Percentiles rank a stretch among this genome's conserved stretches.
Evolutionary conservation across 169 alveolate species (phyloP).

Genomic region (Cryptosporidium tyzzeri): DNA sequence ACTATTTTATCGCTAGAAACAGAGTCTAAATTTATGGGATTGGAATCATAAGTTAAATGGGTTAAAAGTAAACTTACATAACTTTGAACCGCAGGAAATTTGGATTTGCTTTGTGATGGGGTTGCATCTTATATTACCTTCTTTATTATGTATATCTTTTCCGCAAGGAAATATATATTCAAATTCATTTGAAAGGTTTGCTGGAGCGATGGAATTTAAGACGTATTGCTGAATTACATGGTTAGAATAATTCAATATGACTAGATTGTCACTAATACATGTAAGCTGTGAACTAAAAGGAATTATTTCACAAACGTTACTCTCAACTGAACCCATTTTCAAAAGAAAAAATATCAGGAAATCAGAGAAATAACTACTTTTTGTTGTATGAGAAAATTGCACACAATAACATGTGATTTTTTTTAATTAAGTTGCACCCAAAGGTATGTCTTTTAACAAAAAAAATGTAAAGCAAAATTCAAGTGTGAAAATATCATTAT

Average conservation of each 20-base stretch:
- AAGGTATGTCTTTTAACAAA: too few species aligned
- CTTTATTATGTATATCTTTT: not conserved
- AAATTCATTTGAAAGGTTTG: not conserved
- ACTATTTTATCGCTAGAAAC: not conserved
- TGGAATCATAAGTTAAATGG: not conserved
- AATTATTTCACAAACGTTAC: slow-evolving; percentile 2
- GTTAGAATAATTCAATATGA: not conserved
- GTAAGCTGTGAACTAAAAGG: not conserved
- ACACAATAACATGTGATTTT: too few species aligned
- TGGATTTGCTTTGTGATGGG: not conserved
- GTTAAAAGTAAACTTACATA: not conserved
- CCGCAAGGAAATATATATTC: not conserved
- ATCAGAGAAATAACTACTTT: too few species aligned
- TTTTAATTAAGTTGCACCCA: too few species aligned
- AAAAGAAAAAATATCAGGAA: too few species aligned
- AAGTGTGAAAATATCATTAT: too few species aligned
- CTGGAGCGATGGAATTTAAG: not conserved
- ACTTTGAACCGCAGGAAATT: not conserved
- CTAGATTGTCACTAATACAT: not conserved
- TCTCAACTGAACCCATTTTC: slow-evolving; percentile 12
- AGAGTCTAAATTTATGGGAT: not conserved
- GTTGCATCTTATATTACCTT: not conserved
- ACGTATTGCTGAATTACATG: not conserved
- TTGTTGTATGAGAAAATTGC: too few species aligned
- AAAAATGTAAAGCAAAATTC: too few species aligned